A percentile compares a stretch with the other conserved stretches of the same genome.
Evolutionary conservation across 345 rosid species (phyloP).

Genomic region (Rhodomyrtus tomentosa): DNA sequence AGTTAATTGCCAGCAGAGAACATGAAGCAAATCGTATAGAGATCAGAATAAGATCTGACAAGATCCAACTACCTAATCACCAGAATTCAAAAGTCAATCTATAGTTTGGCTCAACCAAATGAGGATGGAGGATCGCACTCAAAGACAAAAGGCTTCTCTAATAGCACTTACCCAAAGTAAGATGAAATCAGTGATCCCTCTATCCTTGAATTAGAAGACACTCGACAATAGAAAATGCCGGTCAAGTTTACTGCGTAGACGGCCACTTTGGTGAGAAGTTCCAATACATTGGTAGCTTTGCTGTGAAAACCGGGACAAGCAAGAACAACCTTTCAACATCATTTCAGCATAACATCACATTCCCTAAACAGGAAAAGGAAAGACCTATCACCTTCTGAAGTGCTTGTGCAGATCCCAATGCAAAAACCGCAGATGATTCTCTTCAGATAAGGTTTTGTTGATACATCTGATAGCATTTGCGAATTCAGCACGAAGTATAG

Average conservation of each 20-base stretch:
- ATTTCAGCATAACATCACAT: not conserved
- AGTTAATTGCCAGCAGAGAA: not conserved
- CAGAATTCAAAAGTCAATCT: not conserved
- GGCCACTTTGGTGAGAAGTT: slow-evolving; percentile 58
- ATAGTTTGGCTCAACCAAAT: not conserved
- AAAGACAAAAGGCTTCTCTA: not conserved
- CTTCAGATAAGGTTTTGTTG: slow-evolving; percentile 56
- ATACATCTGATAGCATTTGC: slow-evolving; percentile 70
- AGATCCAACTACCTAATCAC: not conserved
- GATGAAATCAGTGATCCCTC: slow-evolving; percentile 31
- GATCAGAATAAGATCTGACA: not conserved
- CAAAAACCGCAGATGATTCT: slow-evolving; percentile 64
- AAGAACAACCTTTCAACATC: not conserved
- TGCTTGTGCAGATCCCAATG: slow-evolving; percentile 90
- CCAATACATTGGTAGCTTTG: slow-evolving; percentile 67
- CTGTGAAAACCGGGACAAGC: slow-evolving; percentile 7
- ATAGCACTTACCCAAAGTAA: slow-evolving; percentile 48
- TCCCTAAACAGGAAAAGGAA: not conserved
- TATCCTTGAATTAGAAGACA: slow-evolving; percentile 28
- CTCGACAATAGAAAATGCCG: slow-evolving; percentile 66
- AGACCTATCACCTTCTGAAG: slow-evolving; percentile 52
- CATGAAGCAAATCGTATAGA: not conserved
- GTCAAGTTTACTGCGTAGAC: slow-evolving; percentile 68
- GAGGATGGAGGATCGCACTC: not conserved
- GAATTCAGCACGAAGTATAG: slow-evolving; percentile 78